Conservation (phyloP, 441 rosid species). For the Arabidopsis lyrata region DNA sequence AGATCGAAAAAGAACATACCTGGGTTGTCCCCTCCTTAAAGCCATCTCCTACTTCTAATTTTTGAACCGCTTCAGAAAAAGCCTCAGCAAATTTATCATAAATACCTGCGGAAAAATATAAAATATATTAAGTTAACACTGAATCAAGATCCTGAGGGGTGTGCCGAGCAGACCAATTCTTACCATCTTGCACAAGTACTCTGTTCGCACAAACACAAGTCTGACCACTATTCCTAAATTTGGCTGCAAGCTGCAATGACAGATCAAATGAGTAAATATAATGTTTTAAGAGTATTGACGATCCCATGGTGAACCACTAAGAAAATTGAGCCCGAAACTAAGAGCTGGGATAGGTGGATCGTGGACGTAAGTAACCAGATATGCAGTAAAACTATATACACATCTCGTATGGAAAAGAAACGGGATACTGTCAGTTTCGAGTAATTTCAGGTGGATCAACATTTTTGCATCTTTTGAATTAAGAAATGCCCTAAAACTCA, state of each 20-base stretch:
- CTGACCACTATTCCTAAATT: conserved; percentile 97
- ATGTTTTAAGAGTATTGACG: background rate
- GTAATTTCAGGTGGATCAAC: conserved; percentile 22
- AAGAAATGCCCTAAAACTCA: conserved; percentile 11
- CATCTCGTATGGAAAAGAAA: conserved; percentile 18
- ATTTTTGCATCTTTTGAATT: conserved; percentile 17
- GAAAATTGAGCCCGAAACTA: too few relatives aligned
- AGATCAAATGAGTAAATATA: conserved; percentile 28
- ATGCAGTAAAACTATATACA: conserved; percentile 7
- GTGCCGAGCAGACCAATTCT: conserved; percentile 18
- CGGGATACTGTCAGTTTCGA: background rate
- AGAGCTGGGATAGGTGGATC: conserved; percentile 15
- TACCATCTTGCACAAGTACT: conserved; percentile 97
- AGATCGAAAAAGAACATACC: conserved; percentile 49
- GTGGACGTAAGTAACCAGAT: conserved; percentile 17
- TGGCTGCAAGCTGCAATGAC: conserved; percentile 85
- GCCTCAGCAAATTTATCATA: conserved; percentile 91
- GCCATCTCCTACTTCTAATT: conserved; percentile 93
- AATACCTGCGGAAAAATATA: conserved; percentile 63
- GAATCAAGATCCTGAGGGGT: conserved; percentile 23
- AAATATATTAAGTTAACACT: conserved; percentile 14
- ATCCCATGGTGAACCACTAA: too few relatives aligned
- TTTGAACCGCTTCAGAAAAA: conserved; percentile 83
- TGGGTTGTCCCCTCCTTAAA: conserved; percentile 80
- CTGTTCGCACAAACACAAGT: conserved; percentile 98